These are phyloP conservation scores for Cladophialophora chaetospira DNA, from an alignment of 2,329 filamentous ascomycete genomes.

Conservation along the genomic window DNA sequence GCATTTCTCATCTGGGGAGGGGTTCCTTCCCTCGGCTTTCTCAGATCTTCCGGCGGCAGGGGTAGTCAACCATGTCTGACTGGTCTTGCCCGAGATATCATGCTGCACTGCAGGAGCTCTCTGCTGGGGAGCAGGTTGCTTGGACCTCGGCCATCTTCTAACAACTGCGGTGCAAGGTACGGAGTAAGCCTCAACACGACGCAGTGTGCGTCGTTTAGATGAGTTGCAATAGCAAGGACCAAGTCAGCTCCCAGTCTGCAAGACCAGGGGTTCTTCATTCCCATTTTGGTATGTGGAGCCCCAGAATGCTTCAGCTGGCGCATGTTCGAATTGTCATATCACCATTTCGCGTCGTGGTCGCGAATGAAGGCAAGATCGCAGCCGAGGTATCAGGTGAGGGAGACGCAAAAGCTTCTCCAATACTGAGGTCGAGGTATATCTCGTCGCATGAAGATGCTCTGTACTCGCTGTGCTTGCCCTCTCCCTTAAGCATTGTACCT, in stretches of 20 bases:
- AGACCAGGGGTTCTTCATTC: not conserved
- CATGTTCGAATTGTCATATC: not conserved
- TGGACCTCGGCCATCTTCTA: not conserved
- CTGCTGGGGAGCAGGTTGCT: not conserved
- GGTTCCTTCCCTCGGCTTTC: not conserved
- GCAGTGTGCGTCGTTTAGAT: no score
- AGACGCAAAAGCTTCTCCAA: no score
- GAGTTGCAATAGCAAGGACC: no score
- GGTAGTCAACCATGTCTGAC: conserved; percentile 18
- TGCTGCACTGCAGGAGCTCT: not conserved
- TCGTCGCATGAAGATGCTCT: not conserved
- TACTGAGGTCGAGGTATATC: no score
- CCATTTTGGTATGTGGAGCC: not conserved
- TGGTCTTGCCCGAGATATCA: not conserved
- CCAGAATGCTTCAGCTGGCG: no score
- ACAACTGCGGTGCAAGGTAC: no score
- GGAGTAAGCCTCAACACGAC: no score
- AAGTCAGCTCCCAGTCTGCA: not conserved
- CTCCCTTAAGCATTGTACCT: no score
- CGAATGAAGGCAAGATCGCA: no score
- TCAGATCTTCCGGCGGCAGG: not conserved
- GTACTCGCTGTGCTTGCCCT: not conserved
- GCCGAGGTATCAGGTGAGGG: no score
- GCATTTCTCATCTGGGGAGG: no score
- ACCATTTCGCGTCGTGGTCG: no score